These are phyloP conservation scores for Saturnispora zaruensis DNA, from an alignment of 805 yeast genomes.

Conservation along the genomic window DNA sequence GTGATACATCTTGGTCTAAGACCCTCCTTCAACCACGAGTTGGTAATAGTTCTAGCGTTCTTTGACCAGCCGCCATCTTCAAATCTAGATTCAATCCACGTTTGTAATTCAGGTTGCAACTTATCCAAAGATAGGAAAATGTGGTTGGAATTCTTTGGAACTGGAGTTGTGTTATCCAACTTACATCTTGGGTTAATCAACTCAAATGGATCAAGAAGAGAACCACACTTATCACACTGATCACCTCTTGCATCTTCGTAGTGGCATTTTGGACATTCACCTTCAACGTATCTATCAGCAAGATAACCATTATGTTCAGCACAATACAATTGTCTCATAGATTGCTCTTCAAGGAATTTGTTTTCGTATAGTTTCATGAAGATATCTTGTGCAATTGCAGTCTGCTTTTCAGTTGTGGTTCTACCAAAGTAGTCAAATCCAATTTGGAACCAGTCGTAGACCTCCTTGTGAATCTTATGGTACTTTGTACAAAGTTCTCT, in stretches of 20 bases:
- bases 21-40: slow-evolving; percentile 92
- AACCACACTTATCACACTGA: slow-evolving; percentile 97
- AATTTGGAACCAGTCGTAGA: slow-evolving; percentile 95
- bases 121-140: slow-evolving; percentile 77
- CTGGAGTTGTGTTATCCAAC: slow-evolving; percentile 76
- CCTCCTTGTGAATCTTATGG: slow-evolving; percentile 75
- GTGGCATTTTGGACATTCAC: slow-evolving; percentile 90
- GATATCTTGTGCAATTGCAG: slow-evolving; percentile 92
- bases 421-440: slow-evolving; percentile 94
- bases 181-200: slow-evolving; percentile 93
- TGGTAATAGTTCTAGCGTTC: slow-evolving; percentile 80
- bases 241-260: slow-evolving; percentile 99
- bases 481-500: slow-evolving; percentile 85
- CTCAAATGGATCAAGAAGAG: slow-evolving; percentile 82
- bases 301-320: slow-evolving; percentile 81
- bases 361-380: slow-evolving; percentile 70
- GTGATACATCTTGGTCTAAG: slow-evolving; percentile 92
- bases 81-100: slow-evolving; percentile 65
- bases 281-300: slow-evolving; percentile 96
- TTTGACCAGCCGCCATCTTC: slow-evolving; percentile 82
- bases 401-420: slow-evolving; percentile 86
- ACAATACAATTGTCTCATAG: slow-evolving; percentile 87
- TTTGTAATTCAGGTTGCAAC: slow-evolving; percentile 63
- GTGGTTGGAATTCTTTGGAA: slow-evolving; percentile 74
- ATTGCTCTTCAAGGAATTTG: slow-evolving; percentile 74